Evolutionary conservation across 2,329 filamentous ascomycete genomes (phyloP), one percentile per base, ranked within the genome.

Genomic region (Reticulascus tulasneorum): DNA sequence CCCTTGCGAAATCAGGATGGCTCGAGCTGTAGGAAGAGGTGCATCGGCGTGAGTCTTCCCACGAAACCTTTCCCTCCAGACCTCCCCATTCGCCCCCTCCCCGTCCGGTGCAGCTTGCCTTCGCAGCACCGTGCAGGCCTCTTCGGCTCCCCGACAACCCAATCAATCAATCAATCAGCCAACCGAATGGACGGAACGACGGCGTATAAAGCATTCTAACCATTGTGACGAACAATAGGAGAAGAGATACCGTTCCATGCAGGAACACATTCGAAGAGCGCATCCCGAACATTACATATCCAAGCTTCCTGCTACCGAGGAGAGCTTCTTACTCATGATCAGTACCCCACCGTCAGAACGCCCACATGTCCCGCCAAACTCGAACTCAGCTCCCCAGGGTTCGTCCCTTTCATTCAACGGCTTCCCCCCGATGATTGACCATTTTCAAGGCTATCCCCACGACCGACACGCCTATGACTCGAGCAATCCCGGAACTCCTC

Each of bases 241-340:
- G 71, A 94, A 94, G 67, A 79, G 87, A 51, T 98, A 90, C 69
- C 89, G 93, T 63, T 97, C 91, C 46, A 97, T 98, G 88, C 93
- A 97, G 67, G 93, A 98, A 76, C 93, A 98, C 59, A 97, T 98
- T 56, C 87, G 93, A 54, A 84, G 93, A 63, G 91, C 93, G 50
- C 93, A 98, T 62, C 91, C 91, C 44, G 89, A 94, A 62, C 85
- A 96, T 63, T 97, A 97, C 68, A 94, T 98, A 53, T 83, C 93
- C 32, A 96, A 97, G 77, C 84, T 97, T 52, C 91, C 93, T 49
- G 93, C 93, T 31, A 98, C 91, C 51, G 91, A 96, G 64, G 91
- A 97, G 67, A 96, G 89, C 80, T 96, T 98, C 66, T 72, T 86
- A 56, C 74, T 95, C 61, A 97, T 97, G 93, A 87, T 97, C 63